Conservation (phyloP, 352 stramenopile species). For the Phytophthora agathidicida region DNA sequence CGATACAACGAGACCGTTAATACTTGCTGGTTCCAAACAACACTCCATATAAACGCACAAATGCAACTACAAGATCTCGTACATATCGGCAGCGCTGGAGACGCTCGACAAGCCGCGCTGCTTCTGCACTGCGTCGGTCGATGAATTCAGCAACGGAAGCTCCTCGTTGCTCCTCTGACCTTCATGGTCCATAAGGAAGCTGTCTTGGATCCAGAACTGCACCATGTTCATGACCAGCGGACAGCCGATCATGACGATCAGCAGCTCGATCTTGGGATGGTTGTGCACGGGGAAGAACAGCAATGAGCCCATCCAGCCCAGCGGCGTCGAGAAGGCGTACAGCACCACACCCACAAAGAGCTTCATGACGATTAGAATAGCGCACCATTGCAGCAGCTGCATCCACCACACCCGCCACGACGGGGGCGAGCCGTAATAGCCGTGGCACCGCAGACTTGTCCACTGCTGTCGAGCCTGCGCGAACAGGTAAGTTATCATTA, state of each 20-base stretch:
- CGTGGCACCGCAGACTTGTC: slow-evolving; percentile 62
- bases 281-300: slow-evolving; percentile 76
- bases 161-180: slow-evolving; percentile 34
- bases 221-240: slow-evolving; percentile 88
- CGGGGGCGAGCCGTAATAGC: slow-evolving; percentile 71
- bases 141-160: slow-evolving; percentile 38
- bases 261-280: slow-evolving; percentile 76
- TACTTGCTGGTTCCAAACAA: slow-evolving; percentile 11
- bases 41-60: slow-evolving; percentile 21
- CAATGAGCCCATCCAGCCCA: slow-evolving; percentile 63
- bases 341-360: slow-evolving; percentile 65
- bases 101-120: slow-evolving; percentile 47
- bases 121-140: slow-evolving; percentile 27
- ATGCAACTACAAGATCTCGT: slow-evolving; percentile 62
- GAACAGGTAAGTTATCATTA: too few species aligned
- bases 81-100: slow-evolving; percentile 61
- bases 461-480: slow-evolving; percentile 61
- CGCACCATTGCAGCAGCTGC: slow-evolving; percentile 73
- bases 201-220: slow-evolving; percentile 88
- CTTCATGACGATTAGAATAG: slow-evolving; percentile 73
- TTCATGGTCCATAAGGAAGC: slow-evolving; percentile 72
- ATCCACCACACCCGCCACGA: slow-evolving; percentile 67
- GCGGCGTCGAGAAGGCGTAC: slow-evolving; percentile 60
- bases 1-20: slow-evolving; percentile 30
- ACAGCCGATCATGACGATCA: slow-evolving; percentile 88